These are phyloP conservation scores for Volvox carteri DNA, from an alignment of 163 green algal genomes.

Conservation along the genomic window DNA sequence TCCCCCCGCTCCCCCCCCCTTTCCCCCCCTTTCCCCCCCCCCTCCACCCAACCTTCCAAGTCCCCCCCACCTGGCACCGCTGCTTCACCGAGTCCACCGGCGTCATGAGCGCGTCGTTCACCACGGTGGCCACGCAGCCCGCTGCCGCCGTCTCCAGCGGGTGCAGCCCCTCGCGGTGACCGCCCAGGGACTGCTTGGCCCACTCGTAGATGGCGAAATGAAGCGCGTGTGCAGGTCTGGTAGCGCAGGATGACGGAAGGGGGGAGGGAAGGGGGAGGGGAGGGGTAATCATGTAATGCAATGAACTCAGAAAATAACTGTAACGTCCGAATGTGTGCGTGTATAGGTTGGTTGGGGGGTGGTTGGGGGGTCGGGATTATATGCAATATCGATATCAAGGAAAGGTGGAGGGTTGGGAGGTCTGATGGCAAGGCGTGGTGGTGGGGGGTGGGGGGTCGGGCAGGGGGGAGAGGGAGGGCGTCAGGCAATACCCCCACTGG, in stretches of 20 bases:
- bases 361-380: neutral
- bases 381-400: no score
- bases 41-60: neutral
- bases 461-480: no score
- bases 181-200: slow-evolving; percentile 84
- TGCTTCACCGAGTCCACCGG: slow-evolving; percentile 98
- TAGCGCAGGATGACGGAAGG: neutral
- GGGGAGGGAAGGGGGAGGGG: neutral
- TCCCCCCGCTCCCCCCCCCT: neutral
- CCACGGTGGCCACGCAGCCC: slow-evolving; percentile 89
- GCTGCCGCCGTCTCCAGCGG: slow-evolving; percentile 79
- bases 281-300: neutral
- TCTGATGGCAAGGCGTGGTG: no score
- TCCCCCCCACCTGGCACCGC: slow-evolving; percentile 87
- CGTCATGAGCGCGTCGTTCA: slow-evolving; percentile 95
- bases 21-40: neutral
- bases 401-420: no score
- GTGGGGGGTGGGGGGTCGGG: no score
- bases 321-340: neutral
- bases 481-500: no score
- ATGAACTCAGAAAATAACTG: no score
- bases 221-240: slow-evolving; percentile 94
- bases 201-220: slow-evolving; percentile 97
- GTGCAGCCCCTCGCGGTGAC: slow-evolving; percentile 78
- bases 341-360: neutral